Conservation (phyloP, 257 asterid genomes). For the Echium plantagineum region DNA sequence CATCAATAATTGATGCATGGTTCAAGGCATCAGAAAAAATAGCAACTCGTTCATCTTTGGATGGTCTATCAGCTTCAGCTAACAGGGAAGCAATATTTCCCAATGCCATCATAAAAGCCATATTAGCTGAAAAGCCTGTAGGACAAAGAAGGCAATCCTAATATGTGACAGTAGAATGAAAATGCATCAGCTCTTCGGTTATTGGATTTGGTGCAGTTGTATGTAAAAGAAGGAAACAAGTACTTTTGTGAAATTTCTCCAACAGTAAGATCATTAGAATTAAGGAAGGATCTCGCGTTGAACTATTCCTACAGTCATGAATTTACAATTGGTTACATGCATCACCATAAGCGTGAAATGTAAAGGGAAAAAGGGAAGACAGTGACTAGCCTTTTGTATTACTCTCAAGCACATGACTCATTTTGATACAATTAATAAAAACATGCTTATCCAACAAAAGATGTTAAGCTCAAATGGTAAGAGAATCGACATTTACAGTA, state of each 20-base stretch:
- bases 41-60: slow-evolving; percentile 55
- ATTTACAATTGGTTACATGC: neutral
- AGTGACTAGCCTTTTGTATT: too few relatives aligned
- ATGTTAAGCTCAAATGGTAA: too few relatives aligned
- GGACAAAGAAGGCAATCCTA: slow-evolving; percentile 99
- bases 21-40: slow-evolving; percentile 86
- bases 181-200: slow-evolving; percentile 25
- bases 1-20: slow-evolving; percentile 97
- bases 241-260: neutral
- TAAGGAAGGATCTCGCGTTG: neutral
- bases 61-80: slow-evolving; percentile 41
- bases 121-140: slow-evolving; percentile 99
- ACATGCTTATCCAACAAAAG: neutral
- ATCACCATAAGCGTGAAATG: neutral
- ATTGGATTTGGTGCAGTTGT: neutral
- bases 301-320: neutral
- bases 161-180: slow-evolving; percentile 41
- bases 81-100: slow-evolving; percentile 60
- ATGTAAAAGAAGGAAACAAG: neutral
- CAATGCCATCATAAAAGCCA: slow-evolving; percentile 84
- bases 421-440: neutral
- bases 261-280: neutral
- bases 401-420: neutral
- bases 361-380: neutral
- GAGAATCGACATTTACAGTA: neutral